phyloP scores from a whole-genome alignment of 1,284 basidiomycete genomes.

The Ganoderma sp. region DNA sequence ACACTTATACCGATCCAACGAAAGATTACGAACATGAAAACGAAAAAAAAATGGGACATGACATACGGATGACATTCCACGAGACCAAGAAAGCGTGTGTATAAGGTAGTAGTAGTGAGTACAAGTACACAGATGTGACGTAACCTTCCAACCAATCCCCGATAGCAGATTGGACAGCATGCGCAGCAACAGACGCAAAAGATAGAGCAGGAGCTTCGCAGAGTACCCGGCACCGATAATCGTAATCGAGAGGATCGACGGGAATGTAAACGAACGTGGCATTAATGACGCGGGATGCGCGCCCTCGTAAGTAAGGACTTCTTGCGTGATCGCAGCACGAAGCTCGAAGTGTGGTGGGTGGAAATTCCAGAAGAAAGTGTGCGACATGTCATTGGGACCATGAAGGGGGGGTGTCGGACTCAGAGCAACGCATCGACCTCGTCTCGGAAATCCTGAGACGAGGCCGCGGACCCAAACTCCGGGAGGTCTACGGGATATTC shows the following conservation, averaged over 20 bases:
- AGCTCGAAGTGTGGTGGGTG: not conserved
- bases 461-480: constrained; percentile 22
- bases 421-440: constrained; percentile 41
- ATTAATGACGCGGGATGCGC: not conserved
- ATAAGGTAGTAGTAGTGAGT: not conserved
- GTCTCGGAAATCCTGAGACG: constrained; percentile 38
- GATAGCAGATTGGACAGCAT: constrained; percentile 14
- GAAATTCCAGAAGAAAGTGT: not conserved
- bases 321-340: not conserved
- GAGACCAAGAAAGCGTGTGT: constrained; percentile 1
- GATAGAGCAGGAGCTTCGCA: not conserved
- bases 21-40: not conserved
- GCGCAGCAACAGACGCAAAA: not conserved
- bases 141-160: not conserved
- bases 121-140: constrained; percentile 7
- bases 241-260: not conserved
- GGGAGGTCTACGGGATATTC: constrained; percentile 8
- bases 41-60: not conserved
- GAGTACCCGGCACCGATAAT: not conserved
- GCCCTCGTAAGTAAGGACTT: not conserved
- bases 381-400: not conserved
- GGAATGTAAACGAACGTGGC: not conserved
- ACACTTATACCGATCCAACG: not conserved
- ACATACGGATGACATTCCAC: not conserved
- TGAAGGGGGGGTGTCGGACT: not conserved